Evolutionary conservation across 2,329 filamentous ascomycete genomes (phyloP), one percentile per base, ranked within the genome.

Genomic region (Daldinia sp.): DNA sequence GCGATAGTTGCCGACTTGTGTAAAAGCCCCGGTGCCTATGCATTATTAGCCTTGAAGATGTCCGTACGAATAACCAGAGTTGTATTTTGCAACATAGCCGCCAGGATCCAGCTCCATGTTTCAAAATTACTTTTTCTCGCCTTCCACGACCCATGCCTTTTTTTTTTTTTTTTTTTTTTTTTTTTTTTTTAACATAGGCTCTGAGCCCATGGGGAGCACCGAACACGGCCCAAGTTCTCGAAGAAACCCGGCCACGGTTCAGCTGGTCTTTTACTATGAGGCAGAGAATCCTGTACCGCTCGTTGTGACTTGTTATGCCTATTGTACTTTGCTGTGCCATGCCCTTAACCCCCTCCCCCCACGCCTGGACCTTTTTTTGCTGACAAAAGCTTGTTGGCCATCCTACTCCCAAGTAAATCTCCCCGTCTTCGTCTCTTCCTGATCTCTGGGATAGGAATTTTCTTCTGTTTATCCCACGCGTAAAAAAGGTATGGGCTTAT

Each of bases 101-200:
- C 47, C 30, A 50, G 47, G 47, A 50, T 50, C 15, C 30, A 50
- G 47, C 27, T 50, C 47, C 47, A 34, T 30, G 47, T 35, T 50
- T 50, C 47, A 35, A 48, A 48, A 30, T 45, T 32, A 50, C 47
- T 25, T 21, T 11, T 15, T 9, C 21, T 21, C 21, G n/a, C 6
- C 5, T 32, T 8, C 29, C 35, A 32, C 7, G 15, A 17, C 47
- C 10, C 45, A 49, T 32, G n/a, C 27, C 17, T 19, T 19, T n/a
- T n/a, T n/a, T n/a, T n/a, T n/a, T n/a, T n/a, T n/a, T n/a, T n/a
- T n/a, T n/a, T n/a, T n/a, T n/a, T n/a, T n/a, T n/a, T n/a, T n/a
- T n/a, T n/a, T n/a, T n/a, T n/a, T n/a, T n/a, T n/a, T n/a, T n/a
- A n/a, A n/a, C n/a, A n/a, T n/a, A n/a, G n/a, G n/a, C n/a, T n/a